Evolutionary conservation across 2,329 filamentous ascomycete genomes (phyloP).

Genomic region (Microsporum audouinii): DNA sequence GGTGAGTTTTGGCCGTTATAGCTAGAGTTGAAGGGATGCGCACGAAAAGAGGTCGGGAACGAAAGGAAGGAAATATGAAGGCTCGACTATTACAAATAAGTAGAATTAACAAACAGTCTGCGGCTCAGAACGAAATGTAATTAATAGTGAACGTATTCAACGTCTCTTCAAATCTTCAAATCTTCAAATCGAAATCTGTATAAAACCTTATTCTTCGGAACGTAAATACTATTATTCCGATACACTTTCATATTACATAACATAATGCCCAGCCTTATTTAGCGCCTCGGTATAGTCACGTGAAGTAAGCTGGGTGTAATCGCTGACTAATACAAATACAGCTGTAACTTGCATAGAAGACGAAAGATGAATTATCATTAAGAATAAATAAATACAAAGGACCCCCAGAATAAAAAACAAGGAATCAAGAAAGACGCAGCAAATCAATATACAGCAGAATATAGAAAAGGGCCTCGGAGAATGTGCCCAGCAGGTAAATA

Average conservation of each 20-base stretch:
- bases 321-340: too few species aligned
- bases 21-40: neutral
- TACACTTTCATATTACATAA: too few species aligned
- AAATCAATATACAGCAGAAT: neutral
- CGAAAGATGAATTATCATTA: neutral
- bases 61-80: neutral
- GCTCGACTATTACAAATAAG: neutral
- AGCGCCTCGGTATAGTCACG: too few species aligned
- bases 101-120: neutral
- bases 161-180: neutral
- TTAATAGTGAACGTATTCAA: neutral
- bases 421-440: neutral
- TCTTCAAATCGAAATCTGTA: neutral
- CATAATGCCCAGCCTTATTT: too few species aligned
- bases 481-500: neutral
- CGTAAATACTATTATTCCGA: too few species aligned
- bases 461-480: neutral
- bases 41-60: neutral
- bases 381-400: neutral
- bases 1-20: neutral
- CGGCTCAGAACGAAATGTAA: neutral
- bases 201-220: neutral
- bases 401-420: neutral
- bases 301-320: too few species aligned
- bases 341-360: too few species aligned